These are phyloP conservation scores for Garcia nutans DNA, from an alignment of 345 rosid species.

Conservation along the genomic window DNA sequence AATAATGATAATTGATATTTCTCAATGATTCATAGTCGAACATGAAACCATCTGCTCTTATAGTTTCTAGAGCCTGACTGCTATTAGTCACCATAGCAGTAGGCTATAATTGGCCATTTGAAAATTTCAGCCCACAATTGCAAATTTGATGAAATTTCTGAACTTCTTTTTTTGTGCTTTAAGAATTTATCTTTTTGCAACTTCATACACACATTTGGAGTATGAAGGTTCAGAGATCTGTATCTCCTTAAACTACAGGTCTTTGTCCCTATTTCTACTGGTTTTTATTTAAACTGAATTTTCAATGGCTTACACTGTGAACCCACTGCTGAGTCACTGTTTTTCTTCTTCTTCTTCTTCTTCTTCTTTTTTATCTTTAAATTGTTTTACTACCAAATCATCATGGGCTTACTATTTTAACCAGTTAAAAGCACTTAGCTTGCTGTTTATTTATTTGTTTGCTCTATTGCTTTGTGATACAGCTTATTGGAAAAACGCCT, in stretches of 20 bases:
- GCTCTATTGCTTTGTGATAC: constrained; percentile 10
- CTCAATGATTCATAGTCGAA: background rate
- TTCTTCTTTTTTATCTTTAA: too few relatives aligned
- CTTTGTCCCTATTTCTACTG: background rate
- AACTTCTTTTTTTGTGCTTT: background rate
- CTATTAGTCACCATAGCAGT: background rate
- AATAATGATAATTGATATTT: background rate
- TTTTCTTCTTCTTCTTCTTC: background rate
- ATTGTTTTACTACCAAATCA: background rate
- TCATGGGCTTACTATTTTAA: background rate
- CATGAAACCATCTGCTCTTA: background rate
- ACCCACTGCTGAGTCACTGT: background rate
- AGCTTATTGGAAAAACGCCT: constrained; percentile 38
- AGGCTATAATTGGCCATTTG: background rate
- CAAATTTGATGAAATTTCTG: background rate
- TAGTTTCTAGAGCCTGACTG: background rate
- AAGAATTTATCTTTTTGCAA: background rate
- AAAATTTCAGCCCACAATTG: background rate
- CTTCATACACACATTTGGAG: too few relatives aligned
- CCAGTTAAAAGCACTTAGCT: background rate
- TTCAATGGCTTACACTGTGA: background rate
- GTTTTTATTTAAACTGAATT: too few relatives aligned
- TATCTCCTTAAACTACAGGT: background rate
- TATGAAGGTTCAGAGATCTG: background rate
- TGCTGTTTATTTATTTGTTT: background rate